phyloP scores from a whole-genome alignment of 805 yeast species.

The Candida namnaoensis region DNA sequence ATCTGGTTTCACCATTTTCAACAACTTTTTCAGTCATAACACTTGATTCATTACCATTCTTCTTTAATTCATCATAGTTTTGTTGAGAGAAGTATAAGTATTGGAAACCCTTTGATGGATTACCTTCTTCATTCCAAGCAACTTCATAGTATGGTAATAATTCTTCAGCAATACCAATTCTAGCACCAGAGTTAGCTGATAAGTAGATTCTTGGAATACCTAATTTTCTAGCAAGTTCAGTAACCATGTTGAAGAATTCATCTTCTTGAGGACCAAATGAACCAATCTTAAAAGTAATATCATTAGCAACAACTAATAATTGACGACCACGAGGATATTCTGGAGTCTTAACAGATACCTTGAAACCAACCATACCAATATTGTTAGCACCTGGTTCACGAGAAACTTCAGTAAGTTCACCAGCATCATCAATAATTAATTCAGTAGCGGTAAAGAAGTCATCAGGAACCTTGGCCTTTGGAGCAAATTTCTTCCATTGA shows the following conservation, averaged over 20 bases:
- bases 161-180: slow-evolving; percentile 98
- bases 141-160: slow-evolving; percentile 82
- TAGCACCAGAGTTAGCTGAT: slow-evolving; percentile 98
- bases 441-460: slow-evolving; percentile 76
- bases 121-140: slow-evolving; percentile 77
- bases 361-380: slow-evolving; percentile 97
- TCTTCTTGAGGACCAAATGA: slow-evolving; percentile 98
- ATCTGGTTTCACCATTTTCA: slow-evolving; percentile 78
- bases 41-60: slow-evolving; percentile 48
- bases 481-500: slow-evolving; percentile 70
- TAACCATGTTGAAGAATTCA: slow-evolving; percentile 81
- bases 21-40: slow-evolving; percentile 73
- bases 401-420: slow-evolving; percentile 73
- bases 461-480: slow-evolving; percentile 54
- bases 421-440: slow-evolving; percentile 74
- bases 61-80: slow-evolving; percentile 46
- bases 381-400: slow-evolving; percentile 96
- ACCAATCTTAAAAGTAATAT: slow-evolving; percentile 96
- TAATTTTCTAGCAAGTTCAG: slow-evolving; percentile 80
- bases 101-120: slow-evolving; percentile 81
- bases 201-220: slow-evolving; percentile 95
- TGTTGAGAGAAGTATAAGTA: slow-evolving; percentile 78
- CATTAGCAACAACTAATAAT: slow-evolving; percentile 89
- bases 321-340: slow-evolving; percentile 97
- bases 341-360: slow-evolving; percentile 84